Conservation (phyloP, 148 eudicot genomes). For the Diospyros lotus region DNA sequence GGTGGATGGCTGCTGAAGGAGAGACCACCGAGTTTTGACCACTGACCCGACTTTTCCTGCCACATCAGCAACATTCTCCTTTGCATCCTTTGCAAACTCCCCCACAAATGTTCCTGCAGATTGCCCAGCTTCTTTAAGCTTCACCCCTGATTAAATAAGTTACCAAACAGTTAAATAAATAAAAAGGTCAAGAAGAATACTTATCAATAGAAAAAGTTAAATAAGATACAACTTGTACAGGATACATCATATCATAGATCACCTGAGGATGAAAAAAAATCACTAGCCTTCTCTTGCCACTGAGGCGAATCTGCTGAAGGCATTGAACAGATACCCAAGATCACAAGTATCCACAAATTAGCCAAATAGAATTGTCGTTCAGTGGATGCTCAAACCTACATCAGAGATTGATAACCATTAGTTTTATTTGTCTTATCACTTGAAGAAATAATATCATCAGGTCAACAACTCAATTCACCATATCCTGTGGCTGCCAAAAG, state of each 20-base stretch:
- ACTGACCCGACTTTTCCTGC: conserved; percentile 81
- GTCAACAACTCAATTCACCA: background rate
- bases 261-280: conserved; percentile 88
- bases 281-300: conserved; percentile 97
- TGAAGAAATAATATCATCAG: background rate
- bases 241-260: background rate
- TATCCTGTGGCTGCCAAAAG: background rate
- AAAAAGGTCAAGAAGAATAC: background rate
- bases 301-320: conserved; percentile 65
- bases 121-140: conserved; percentile 89
- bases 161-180: background rate
- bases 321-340: conserved; percentile 37
- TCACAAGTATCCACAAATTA: conserved; percentile 14
- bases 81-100: conserved; percentile 86
- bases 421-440: background rate
- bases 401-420: background rate
- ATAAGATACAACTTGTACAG: background rate
- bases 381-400: background rate
- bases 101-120: conserved; percentile 78
- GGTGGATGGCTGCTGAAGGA: conserved; percentile 85
- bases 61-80: conserved; percentile 72
- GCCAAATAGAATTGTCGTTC: background rate
- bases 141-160: conserved; percentile 53
- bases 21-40: conserved; percentile 86
- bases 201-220: background rate